phyloP scores from a whole-genome alignment of 2,329 filamentous ascomycete species.

The Aspergillus luchuensis region DNA sequence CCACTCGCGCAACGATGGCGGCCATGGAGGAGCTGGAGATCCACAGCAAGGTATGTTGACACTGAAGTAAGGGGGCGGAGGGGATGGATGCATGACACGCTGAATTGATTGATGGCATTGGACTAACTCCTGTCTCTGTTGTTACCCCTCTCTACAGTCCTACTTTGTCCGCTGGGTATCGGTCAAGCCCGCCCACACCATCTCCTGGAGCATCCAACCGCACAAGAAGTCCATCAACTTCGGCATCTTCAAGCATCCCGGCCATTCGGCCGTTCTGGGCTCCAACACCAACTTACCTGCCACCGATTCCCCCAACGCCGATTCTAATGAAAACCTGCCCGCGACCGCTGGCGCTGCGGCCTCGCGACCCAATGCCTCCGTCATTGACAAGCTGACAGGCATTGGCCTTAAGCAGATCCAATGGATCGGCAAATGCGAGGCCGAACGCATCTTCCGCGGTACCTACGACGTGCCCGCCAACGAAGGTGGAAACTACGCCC shows the following conservation, averaged over 20 bases:
- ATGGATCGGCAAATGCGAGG: slow-evolving; percentile 94
- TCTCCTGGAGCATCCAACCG: slow-evolving; percentile 96
- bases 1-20: slow-evolving; percentile 62
- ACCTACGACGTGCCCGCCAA: slow-evolving; percentile 75
- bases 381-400: slow-evolving; percentile 64
- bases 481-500: slow-evolving; percentile 88
- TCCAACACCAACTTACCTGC: slow-evolving; percentile 43
- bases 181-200: slow-evolving; percentile 84
- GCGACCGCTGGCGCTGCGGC: slow-evolving; percentile 24
- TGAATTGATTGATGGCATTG: no score
- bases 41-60: slow-evolving; percentile 77
- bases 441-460: slow-evolving; percentile 90
- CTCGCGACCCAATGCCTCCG: slow-evolving; percentile 68
- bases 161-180: slow-evolving; percentile 98
- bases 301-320: slow-evolving; percentile 45
- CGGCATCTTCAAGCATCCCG: slow-evolving; percentile 95
- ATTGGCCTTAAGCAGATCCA: slow-evolving; percentile 65
- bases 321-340: slow-evolving; percentile 39
- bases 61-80: slow-evolving; percentile 31
- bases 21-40: slow-evolving; percentile 96
- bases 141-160: slow-evolving; percentile 61
- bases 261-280: slow-evolving; percentile 60
- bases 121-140: slow-evolving; percentile 12
- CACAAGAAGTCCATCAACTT: slow-evolving; percentile 99
- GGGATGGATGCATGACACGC: no score